These are phyloP conservation scores for Selaginella tamariscina DNA, from an alignment of 75 land plant species.

Conservation along the genomic window DNA sequence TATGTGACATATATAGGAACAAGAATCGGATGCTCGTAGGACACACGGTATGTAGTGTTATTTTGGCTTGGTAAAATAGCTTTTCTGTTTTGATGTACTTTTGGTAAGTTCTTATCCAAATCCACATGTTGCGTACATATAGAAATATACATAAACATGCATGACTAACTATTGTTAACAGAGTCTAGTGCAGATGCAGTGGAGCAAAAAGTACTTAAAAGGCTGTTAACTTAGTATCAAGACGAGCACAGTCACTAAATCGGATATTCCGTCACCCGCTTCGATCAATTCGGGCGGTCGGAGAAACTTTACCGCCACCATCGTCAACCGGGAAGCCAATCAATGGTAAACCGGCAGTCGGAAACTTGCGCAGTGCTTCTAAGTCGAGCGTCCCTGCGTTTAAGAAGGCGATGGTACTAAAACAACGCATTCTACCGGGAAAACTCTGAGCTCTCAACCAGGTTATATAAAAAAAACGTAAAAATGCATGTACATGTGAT, in stretches of 20 bases:
- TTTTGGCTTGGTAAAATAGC: too few species aligned
- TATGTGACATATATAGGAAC: too few species aligned
- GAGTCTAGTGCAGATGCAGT: too few species aligned
- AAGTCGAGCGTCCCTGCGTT: background rate
- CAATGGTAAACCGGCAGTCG: background rate
- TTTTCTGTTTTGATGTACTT: too few species aligned
- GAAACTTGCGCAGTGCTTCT: background rate
- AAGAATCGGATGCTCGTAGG: conserved; percentile 80
- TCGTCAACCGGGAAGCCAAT: too few species aligned
- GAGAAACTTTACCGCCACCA: background rate
- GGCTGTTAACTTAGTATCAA: background rate
- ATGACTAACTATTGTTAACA: too few species aligned
- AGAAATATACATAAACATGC: too few species aligned
- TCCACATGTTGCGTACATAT: too few species aligned
- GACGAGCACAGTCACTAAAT: background rate
- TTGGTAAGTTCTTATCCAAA: too few species aligned
- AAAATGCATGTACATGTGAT: too few species aligned
- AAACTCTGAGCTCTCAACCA: background rate
- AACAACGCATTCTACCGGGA: background rate
- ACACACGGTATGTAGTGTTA: too few species aligned
- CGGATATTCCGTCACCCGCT: background rate
- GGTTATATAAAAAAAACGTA: background rate
- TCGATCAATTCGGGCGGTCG: background rate
- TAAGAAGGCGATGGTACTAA: background rate
- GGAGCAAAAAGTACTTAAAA: background rate